Conservation (phyloP, 495 filamentous ascomycete species). For the Immersiella caudata region DNA sequence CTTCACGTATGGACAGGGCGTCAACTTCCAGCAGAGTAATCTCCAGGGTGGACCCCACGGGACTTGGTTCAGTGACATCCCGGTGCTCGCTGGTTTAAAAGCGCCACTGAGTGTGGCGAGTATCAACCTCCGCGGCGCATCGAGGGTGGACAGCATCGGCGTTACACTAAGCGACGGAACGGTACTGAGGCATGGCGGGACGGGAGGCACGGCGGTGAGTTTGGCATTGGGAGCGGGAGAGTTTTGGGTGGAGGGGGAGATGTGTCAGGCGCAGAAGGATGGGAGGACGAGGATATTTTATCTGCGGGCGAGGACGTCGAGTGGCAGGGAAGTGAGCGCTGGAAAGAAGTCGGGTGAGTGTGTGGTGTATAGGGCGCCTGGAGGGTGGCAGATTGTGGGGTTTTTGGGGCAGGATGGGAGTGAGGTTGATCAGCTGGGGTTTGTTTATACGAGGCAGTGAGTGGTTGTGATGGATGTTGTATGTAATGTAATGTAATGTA, state of each 20-base stretch:
- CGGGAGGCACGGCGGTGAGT: conserved; percentile 48
- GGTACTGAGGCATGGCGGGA: conserved; percentile 56
- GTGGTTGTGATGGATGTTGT: not conserved
- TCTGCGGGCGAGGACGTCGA: conserved; percentile 55
- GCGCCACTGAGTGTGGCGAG: conserved; percentile 29
- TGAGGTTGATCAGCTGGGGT: conserved; percentile 62
- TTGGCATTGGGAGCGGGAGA: conserved; percentile 53
- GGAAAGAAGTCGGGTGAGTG: conserved; percentile 57
- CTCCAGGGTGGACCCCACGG: conserved; percentile 59
- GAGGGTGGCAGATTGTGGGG: conserved; percentile 60
- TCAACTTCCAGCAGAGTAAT: conserved; percentile 47
- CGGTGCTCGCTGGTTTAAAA: conserved; percentile 29
- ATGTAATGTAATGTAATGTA: not conserved
- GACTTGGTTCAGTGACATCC: conserved; percentile 59
- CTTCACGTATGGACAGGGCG: conserved; percentile 53
- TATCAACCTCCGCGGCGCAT: conserved; percentile 53
- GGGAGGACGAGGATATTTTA: conserved; percentile 59
- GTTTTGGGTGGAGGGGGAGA: conserved; percentile 50
- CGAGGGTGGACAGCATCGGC: conserved; percentile 54
- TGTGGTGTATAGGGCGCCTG: conserved; percentile 49
- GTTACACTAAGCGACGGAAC: conserved; percentile 52
- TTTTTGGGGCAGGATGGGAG: conserved; percentile 60
- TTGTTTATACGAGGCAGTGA: conserved; percentile 53
- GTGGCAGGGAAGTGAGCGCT: conserved; percentile 50
- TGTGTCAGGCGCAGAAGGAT: conserved; percentile 57